These are phyloP conservation scores for Phoenix dactylifera DNA, from an alignment of 176 grass and related monocot genomes.

Conservation along the genomic window DNA sequence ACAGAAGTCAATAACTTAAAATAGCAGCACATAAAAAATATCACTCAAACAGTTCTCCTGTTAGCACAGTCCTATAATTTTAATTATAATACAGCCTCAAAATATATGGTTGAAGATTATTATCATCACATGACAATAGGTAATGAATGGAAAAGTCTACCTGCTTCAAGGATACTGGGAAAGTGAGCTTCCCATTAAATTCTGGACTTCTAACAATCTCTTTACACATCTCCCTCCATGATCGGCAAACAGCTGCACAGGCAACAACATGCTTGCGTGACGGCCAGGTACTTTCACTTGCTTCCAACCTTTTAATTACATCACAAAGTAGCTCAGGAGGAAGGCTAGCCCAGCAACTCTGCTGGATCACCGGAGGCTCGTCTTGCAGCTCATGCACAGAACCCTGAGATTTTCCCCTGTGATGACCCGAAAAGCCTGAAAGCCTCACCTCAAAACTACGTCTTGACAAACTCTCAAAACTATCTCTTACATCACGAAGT, in stretches of 20 bases:
- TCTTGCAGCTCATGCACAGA: conserved; percentile 3
- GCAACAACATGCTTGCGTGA: conserved; percentile 78
- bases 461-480: conserved; percentile 7
- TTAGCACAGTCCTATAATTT: no score
- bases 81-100: no score
- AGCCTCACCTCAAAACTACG: conserved; percentile 5
- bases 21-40: no score
- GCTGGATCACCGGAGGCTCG: background rate
- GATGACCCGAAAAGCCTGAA: background rate
- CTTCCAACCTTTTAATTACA: conserved; percentile 6
- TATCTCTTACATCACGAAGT: background rate
- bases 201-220: conserved; percentile 83
- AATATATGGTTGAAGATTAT: no score
- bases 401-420: conserved; percentile 3
- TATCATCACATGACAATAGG: no score
- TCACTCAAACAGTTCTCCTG: no score
- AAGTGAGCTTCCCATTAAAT: conserved; percentile 73
- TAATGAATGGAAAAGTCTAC: conserved; percentile 23
- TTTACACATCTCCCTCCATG: conserved; percentile 75
- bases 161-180: conserved; percentile 88
- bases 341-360: background rate
- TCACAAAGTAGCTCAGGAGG: background rate
- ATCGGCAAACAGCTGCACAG: conserved; percentile 61
- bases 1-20: conserved; percentile 1
- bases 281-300: conserved; percentile 54